phyloP scores from a whole-genome alignment of 2,329 filamentous ascomycete species.

The Thelonectria blattea region DNA sequence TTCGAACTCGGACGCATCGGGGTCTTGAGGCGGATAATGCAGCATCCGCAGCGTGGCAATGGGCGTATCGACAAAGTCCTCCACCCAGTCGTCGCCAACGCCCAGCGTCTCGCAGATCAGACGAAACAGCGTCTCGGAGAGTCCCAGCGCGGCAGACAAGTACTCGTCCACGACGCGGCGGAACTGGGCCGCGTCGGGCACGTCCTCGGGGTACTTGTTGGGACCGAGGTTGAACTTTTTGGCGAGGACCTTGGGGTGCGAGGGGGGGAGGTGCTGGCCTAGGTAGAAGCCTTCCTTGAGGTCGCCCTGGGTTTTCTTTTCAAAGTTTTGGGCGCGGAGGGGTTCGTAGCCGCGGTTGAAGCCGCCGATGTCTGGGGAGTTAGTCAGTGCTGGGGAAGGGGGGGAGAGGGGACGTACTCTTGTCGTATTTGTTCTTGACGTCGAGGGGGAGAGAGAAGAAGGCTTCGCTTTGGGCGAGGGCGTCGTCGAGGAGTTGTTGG shows the following conservation, averaged over 20 bases:
- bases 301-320: constrained; percentile 17
- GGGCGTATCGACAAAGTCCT: constrained; percentile 14
- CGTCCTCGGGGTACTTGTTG: constrained; percentile 16
- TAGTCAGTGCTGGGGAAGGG: background rate
- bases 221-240: constrained; percentile 18
- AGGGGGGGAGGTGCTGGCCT: constrained; percentile 3
- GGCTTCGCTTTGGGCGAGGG: background rate
- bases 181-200: constrained; percentile 8
- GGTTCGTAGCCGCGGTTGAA: constrained; percentile 18
- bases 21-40: constrained; percentile 19
- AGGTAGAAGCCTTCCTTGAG: constrained; percentile 20
- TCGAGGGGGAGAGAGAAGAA: constrained; percentile 13
- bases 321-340: constrained; percentile 20
- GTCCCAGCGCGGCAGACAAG: background rate
- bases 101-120: constrained; percentile 13
- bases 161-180: constrained; percentile 4
- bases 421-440: constrained; percentile 17
- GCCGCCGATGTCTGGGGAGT: constrained; percentile 2
- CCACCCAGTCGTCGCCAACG: constrained; percentile 8
- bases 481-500: constrained; percentile 7
- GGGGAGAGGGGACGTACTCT: background rate
- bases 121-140: constrained; percentile 7
- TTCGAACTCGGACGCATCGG: constrained; percentile 14
- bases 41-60: constrained; percentile 18
- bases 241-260: constrained; percentile 12